Conservation (phyloP, 2,329 filamentous ascomycete species). For the Aspergillus pseudonomiae region DNA sequence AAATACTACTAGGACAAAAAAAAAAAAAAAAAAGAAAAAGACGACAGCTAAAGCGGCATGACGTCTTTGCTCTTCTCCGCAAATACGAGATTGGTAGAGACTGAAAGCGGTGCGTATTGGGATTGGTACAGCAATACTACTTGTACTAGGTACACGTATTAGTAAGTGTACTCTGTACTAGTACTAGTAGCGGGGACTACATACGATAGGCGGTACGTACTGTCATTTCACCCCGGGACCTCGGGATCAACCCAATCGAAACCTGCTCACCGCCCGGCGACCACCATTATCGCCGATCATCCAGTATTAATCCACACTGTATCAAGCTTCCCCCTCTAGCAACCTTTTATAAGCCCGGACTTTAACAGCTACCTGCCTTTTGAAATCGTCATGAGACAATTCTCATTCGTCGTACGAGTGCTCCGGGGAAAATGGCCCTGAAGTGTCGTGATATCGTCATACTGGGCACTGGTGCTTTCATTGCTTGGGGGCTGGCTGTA, state of each 20-base stretch:
- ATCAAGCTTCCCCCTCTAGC: neutral
- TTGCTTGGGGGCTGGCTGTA: constrained; percentile 85
- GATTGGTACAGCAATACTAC: neutral
- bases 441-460: constrained; percentile 47
- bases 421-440: constrained; percentile 51
- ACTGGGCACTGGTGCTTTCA: constrained; percentile 53
- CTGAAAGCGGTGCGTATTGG: neutral
- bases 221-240: neutral
- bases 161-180: too few species aligned
- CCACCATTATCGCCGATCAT: neutral
- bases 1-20: neutral
- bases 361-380: constrained; percentile 1
- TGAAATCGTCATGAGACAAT: constrained; percentile 44
- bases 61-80: constrained; percentile 12
- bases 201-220: neutral
- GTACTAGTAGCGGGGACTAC: too few species aligned
- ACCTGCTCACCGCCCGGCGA: constrained; percentile 14
- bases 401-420: constrained; percentile 35
- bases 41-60: constrained; percentile 13
- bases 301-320: neutral
- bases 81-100: neutral
- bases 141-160: too few species aligned
- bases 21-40: constrained; percentile 2
- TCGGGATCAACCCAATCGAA: neutral
- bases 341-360: neutral